Base-by-base conservation (phyloP, 495 filamentous ascomycete species). In the Evansstolkia leycettana region DNA sequence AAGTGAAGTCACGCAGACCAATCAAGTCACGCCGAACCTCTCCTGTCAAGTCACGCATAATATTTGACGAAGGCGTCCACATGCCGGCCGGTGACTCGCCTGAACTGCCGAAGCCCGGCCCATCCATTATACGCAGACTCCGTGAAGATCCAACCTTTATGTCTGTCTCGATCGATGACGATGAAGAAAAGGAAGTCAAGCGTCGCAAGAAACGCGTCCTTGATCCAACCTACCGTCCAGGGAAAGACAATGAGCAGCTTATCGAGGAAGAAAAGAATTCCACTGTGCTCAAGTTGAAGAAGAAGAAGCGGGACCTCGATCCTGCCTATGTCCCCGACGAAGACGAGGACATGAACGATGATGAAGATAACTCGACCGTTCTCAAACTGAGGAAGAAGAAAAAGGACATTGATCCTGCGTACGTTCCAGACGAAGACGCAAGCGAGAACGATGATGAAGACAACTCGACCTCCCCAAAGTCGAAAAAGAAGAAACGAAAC, bases 241-340 rank as follows among this genome's bases (percentile, higher is more conserved):
- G 42, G 7, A 28, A 45, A 11, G 36, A 37, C 4, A 36, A 48
- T 18, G 25, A 37, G 11, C 24, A 37, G 17, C n/a, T n/a, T n/a
- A n/a, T n/a, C n/a, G 39, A 48, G 6, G 39, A 38, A 13, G 12
- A 31, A 26, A n/a, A 7, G n/a, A n/a, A 26, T 26, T 7, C n/a
- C 7, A n/a, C 7, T 7, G n/a, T 26, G 7, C 7, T 26, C 7
- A 7, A 7, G 24, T n/a, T 26, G 7, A 26, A 26, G n/a, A 26
- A 26, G 24, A 26, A 26, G n/a, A 7, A n/a, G 7, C 7, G 24
- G 24, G 24, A 26, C 24, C 24, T 26, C n/a, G 24, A 26, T 26
- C 24, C 24, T 7, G 24, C 24, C 7, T 26, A 26, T 26, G n/a
- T 7, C n/a, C 24, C 24, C 24, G n/a, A 26, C 7, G n/a, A n/a